phyloP scores from a whole-genome alignment of 2,329 filamentous ascomycete species.

The Exophiala sideris region DNA sequence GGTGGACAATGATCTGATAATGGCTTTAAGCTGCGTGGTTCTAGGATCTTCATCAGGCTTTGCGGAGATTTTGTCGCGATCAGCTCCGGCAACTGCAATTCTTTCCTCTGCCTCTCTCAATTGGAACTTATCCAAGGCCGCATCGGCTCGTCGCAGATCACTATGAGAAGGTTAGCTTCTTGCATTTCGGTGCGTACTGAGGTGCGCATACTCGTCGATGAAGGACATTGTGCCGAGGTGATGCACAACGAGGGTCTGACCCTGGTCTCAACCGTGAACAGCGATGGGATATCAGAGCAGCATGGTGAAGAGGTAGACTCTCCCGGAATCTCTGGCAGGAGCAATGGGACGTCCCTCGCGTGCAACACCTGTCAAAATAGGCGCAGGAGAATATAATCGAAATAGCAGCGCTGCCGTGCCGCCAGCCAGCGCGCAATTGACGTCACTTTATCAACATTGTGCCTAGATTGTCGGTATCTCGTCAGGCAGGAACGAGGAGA shows the following conservation, averaged over 20 bases:
- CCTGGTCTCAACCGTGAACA: background rate
- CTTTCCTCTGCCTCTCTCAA: slow-evolving; percentile 36
- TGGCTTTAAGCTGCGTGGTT: slow-evolving; percentile 54
- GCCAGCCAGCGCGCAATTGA: background rate
- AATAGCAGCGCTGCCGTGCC: too few relatives aligned
- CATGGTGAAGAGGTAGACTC: background rate
- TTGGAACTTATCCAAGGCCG: slow-evolving; percentile 57
- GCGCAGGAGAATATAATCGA: too few relatives aligned
- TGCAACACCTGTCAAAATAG: too few relatives aligned
- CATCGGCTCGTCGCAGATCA: slow-evolving; percentile 56
- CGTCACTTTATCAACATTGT: slow-evolving; percentile 5
- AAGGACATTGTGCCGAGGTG: slow-evolving; percentile 19
- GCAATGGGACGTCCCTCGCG: too few relatives aligned
- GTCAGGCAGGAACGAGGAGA: too few relatives aligned
- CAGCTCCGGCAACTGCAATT: slow-evolving; percentile 6
- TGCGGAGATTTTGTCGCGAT: slow-evolving; percentile 10
- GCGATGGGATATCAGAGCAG: background rate
- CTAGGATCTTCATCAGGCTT: slow-evolving; percentile 24
- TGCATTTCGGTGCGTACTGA: background rate
- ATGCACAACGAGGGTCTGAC: background rate
- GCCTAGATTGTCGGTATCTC: background rate
- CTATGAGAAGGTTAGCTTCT: slow-evolving; percentile 33
- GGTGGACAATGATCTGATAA: slow-evolving; percentile 69
- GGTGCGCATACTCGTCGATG: slow-evolving; percentile 15
- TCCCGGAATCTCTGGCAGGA: background rate